Evolutionary conservation across 129 eudicot genomes (phyloP).

Genomic region (Apium graveolens): DNA sequence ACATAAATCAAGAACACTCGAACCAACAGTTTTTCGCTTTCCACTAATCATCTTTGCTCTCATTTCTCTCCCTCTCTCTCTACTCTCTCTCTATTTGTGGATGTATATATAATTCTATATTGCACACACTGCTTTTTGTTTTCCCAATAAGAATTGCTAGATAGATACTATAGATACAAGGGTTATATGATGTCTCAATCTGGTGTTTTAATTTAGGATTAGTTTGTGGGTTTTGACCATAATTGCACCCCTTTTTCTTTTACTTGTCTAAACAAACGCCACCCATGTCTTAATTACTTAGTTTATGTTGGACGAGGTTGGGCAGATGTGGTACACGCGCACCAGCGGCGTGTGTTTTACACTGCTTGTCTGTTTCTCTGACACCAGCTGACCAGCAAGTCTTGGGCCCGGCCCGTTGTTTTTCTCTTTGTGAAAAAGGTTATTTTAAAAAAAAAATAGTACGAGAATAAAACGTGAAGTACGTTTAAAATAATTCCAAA

Average conservation of each 20-base stretch:
- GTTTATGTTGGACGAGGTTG: background rate
- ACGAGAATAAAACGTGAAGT: too few relatives aligned
- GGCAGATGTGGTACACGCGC: background rate
- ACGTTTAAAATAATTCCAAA: too few relatives aligned
- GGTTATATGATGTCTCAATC: background rate
- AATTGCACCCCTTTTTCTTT: background rate
- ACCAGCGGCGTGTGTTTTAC: background rate
- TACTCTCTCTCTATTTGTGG: too few relatives aligned
- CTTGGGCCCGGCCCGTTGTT: background rate
- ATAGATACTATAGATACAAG: background rate
- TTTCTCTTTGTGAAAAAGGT: too few relatives aligned
- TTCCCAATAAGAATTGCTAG: background rate
- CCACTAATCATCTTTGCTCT: constrained; percentile 25
- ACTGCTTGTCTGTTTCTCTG: background rate
- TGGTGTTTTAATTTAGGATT: background rate
- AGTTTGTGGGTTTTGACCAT: background rate
- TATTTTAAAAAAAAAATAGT: too few relatives aligned
- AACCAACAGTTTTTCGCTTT: constrained; percentile 44
- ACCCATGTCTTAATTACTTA: background rate
- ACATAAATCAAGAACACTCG: constrained; percentile 33
- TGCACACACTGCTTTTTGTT: constrained; percentile 15
- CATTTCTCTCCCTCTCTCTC: background rate
- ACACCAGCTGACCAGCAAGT: too few relatives aligned
- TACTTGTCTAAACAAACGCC: background rate
- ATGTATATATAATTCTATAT: background rate